Evolutionary conservation across 805 yeast genomes (phyloP).

Genomic region (Candida ulmi): DNA sequence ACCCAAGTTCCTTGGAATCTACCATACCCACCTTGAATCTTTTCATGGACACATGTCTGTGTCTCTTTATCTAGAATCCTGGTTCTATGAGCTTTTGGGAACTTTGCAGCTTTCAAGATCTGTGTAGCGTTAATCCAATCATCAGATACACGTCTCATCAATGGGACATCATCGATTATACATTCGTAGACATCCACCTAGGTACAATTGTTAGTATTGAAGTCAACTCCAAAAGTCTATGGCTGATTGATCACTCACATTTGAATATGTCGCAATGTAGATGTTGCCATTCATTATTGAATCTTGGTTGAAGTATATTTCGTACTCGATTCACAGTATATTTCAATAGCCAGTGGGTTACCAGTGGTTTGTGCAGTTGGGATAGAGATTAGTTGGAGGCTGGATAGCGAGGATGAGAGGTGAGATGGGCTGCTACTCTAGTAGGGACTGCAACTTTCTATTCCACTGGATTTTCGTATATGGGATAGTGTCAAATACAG

Average conservation of each 20-base stretch:
- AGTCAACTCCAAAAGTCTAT: too few relatives aligned
- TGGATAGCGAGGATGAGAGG: too few relatives aligned
- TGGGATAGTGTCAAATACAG: background rate
- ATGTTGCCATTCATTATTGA: conserved; percentile 4
- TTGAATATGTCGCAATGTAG: conserved; percentile 23
- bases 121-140: conserved; percentile 94
- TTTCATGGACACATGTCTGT: conserved; percentile 62
- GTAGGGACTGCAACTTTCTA: too few relatives aligned
- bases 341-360: too few relatives aligned
- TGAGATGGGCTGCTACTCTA: too few relatives aligned
- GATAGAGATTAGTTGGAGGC: too few relatives aligned
- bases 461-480: too few relatives aligned
- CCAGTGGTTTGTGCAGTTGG: background rate
- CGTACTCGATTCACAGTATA: background rate
- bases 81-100: conserved; percentile 75
- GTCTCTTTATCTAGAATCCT: conserved; percentile 72
- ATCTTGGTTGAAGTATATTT: too few relatives aligned
- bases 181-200: conserved; percentile 26
- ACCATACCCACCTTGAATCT: conserved; percentile 83
- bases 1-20: conserved; percentile 86
- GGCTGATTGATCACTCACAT: conserved; percentile 11
- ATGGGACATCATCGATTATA: conserved; percentile 18
- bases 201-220: background rate
- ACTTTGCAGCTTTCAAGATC: conserved; percentile 69
- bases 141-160: conserved; percentile 86